Conservation (phyloP, 495 filamentous ascomycete species). For the Xylaria scruposa region DNA sequence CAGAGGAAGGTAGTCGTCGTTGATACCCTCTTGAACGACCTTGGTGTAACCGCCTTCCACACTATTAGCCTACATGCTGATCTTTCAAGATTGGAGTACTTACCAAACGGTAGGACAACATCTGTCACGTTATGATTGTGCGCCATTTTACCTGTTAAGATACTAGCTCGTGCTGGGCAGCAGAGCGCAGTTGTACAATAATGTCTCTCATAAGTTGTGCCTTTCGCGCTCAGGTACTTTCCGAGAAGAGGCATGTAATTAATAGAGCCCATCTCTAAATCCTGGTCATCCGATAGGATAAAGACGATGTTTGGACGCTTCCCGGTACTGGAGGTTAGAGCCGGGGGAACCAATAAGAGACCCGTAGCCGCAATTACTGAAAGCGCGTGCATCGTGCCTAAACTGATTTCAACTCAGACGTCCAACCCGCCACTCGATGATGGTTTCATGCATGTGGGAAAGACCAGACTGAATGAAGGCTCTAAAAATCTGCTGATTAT, state of each 20-base stretch:
- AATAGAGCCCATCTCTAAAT: conserved; percentile 53
- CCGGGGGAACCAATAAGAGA: not conserved
- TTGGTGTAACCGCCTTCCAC: conserved; percentile 62
- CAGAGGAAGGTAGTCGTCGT: conserved; percentile 61
- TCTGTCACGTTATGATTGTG: conserved; percentile 69
- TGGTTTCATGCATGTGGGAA: not conserved
- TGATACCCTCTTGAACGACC: conserved; percentile 61
- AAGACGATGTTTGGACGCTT: conserved; percentile 55
- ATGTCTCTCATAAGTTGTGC: conserved; percentile 53
- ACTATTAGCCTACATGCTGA: not conserved
- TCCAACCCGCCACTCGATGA: not conserved
- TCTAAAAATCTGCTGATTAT: conserved; percentile 2
- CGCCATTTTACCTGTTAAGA: conserved; percentile 61
- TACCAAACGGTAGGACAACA: conserved; percentile 57
- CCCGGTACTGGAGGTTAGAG: not conserved
- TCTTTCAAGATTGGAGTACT: conserved; percentile 8
- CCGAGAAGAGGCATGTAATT: conserved; percentile 51
- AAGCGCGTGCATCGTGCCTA: not conserved
- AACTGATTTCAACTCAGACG: not conserved
- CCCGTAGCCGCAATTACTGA: not conserved
- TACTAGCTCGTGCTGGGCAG: conserved; percentile 57
- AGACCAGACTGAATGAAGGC: no score
- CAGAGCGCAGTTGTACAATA: conserved; percentile 57
- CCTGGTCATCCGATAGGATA: conserved; percentile 60
- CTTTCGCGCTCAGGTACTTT: conserved; percentile 46